A percentile compares a stretch with the other conserved stretches of the same genome.
phyloP scores from a whole-genome alignment of 2,329 filamentous ascomycete species.

The Claviceps spartinae region DNA sequence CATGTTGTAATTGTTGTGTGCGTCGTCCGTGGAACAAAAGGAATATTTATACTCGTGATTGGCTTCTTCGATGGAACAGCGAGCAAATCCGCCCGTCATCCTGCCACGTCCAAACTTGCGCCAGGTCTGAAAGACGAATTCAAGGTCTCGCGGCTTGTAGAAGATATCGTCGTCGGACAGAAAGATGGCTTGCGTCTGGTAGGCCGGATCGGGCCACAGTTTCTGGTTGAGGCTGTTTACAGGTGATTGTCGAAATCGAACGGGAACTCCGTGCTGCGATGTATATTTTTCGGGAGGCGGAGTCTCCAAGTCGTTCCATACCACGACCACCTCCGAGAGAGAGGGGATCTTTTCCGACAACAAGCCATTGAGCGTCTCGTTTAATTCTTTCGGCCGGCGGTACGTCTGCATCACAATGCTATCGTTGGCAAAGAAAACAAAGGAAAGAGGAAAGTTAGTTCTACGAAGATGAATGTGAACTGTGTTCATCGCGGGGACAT shows the following conservation, averaged over 20 bases:
- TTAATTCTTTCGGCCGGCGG: constrained; percentile 21
- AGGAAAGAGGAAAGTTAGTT: not conserved
- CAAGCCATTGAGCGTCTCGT: constrained; percentile 16
- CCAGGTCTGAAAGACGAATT: constrained; percentile 28
- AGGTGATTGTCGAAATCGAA: constrained; percentile 20
- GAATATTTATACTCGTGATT: constrained; percentile 18
- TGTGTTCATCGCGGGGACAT: constrained; percentile 3
- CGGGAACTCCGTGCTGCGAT: constrained; percentile 18
- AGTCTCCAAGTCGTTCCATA: constrained; percentile 23
- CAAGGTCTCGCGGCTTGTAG: constrained; percentile 23
- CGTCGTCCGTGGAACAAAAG: constrained; percentile 16
- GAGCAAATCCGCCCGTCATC: constrained; percentile 22
- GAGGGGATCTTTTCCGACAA: constrained; percentile 20
- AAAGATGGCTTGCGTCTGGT: constrained; percentile 25
- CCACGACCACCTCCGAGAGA: constrained; percentile 22
- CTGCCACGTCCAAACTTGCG: constrained; percentile 23
- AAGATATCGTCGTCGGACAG: constrained; percentile 27
- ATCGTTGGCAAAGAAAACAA: not conserved
- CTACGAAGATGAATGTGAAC: too few relatives aligned
- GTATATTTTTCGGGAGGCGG: constrained; percentile 15
- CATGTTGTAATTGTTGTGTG: constrained; percentile 20
- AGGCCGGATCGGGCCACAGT: constrained; percentile 22
- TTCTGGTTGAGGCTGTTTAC: constrained; percentile 25
- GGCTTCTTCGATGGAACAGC: constrained; percentile 16
- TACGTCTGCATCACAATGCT: constrained; percentile 26